phyloP scores from a whole-genome alignment of 2,329 filamentous ascomycete genomes.

The Colletotrichum magnum region DNA sequence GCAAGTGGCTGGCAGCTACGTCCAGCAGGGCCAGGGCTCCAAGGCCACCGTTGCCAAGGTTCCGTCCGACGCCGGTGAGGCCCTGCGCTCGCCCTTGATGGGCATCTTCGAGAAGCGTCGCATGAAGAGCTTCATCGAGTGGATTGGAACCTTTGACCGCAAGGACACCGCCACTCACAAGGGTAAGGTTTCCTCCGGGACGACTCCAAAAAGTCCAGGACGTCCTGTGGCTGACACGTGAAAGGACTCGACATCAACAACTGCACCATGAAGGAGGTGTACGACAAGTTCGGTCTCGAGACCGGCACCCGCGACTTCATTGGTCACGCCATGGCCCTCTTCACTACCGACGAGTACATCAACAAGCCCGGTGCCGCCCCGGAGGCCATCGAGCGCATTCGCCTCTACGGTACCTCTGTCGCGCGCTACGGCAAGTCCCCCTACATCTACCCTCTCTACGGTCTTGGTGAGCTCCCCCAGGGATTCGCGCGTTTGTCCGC shows the following conservation, averaged over 20 bases:
- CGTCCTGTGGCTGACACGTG: neutral
- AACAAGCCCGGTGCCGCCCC: slow-evolving; percentile 79
- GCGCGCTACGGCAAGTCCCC: slow-evolving; percentile 98
- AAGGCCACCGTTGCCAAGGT: slow-evolving; percentile 98
- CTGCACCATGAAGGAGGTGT: slow-evolving; percentile 97
- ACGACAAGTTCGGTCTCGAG: slow-evolving; percentile 97
- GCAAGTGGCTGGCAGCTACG: slow-evolving; percentile 95
- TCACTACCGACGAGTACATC: slow-evolving; percentile 90
- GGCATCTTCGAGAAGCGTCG: slow-evolving; percentile 97
- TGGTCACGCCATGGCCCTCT: slow-evolving; percentile 98
- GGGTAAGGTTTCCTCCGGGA: slow-evolving; percentile 67
- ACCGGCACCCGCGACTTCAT: slow-evolving; percentile 92
- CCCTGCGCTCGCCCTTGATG: slow-evolving; percentile 93
- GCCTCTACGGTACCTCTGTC: slow-evolving; percentile 97
- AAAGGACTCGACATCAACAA: slow-evolving; percentile 83
- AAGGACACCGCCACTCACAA: slow-evolving; percentile 90
- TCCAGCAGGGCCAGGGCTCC: slow-evolving; percentile 86
- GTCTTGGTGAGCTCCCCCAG: slow-evolving; percentile 95
- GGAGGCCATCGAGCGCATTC: slow-evolving; percentile 91
- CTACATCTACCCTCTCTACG: slow-evolving; percentile 99
- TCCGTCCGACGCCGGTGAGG: slow-evolving; percentile 91
- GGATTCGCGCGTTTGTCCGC: slow-evolving; percentile 97
- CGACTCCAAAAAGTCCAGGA: neutral
- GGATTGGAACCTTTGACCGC: slow-evolving; percentile 88
- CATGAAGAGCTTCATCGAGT: slow-evolving; percentile 97